These are phyloP conservation scores for Debaryomyces castellii DNA, from an alignment of 805 yeast genomes.

Conservation along the genomic window DNA sequence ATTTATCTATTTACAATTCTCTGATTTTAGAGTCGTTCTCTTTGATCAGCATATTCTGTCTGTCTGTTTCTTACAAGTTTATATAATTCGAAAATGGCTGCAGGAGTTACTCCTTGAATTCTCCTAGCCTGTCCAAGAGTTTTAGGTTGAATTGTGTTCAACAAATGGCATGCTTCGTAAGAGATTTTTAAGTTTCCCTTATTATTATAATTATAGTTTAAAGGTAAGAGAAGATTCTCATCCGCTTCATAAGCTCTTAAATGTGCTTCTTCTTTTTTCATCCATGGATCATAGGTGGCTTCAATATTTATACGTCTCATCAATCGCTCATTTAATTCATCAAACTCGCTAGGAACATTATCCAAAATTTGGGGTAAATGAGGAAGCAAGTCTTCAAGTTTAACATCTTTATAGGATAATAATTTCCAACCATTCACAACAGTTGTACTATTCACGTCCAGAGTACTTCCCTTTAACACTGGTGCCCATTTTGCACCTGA, in stretches of 20 bases:
- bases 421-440: conserved; percentile 66
- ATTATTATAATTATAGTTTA: conserved; percentile 57
- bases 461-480: conserved; percentile 41
- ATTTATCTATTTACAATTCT: conserved; percentile 13
- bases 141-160: conserved; percentile 76
- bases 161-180: conserved; percentile 64
- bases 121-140: conserved; percentile 95
- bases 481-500: conserved; percentile 68
- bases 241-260: conserved; percentile 81
- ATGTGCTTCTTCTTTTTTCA: conserved; percentile 68
- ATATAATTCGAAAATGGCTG: conserved; percentile 80
- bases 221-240: conserved; percentile 73
- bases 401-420: conserved; percentile 52
- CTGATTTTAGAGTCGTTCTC: conserved; percentile 1
- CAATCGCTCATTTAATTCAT: conserved; percentile 37
- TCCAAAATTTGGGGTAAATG: conserved; percentile 21
- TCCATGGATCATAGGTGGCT: conserved; percentile 79
- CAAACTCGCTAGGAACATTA: conserved; percentile 23
- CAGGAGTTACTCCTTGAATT: conserved; percentile 93
- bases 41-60: conserved; percentile 17
- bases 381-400: conserved; percentile 28
- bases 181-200: conserved; percentile 58
- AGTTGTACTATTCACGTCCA: conserved; percentile 45
- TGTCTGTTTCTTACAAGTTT: conserved; percentile 45
- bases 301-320: conserved; percentile 68